A percentile compares a stretch with the other conserved stretches of the same genome.
Conservation (phyloP, 202 grass and related monocot species). For the Hordeum pubiflorum region DNA sequence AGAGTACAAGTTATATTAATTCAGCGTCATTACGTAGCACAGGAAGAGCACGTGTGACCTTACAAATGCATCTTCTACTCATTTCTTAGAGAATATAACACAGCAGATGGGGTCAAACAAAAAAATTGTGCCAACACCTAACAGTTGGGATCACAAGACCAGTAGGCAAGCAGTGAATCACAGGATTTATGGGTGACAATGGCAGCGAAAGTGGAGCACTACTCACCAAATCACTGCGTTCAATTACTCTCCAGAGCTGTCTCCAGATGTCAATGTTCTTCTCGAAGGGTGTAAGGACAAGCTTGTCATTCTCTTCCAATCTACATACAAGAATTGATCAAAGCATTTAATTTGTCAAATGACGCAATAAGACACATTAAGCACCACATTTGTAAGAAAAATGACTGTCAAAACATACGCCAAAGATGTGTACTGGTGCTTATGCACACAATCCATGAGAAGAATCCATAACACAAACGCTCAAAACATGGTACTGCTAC, state of each 20-base stretch:
- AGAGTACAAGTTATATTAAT: not conserved
- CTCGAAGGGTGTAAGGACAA: slow-evolving; percentile 89
- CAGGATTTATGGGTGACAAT: not conserved
- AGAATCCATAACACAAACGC: not conserved
- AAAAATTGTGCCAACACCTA: not conserved
- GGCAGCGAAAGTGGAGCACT: not conserved
- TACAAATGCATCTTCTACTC: not conserved
- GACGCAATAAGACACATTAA: not conserved
- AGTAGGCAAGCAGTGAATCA: not conserved
- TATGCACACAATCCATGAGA: not conserved
- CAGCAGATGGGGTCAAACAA: not conserved
- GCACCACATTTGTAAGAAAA: not conserved
- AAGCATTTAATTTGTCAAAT: not conserved
- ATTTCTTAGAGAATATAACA: not conserved
- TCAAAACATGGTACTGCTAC: not conserved
- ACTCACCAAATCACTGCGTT: slow-evolving; percentile 70
- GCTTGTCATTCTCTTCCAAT: slow-evolving; percentile 83
- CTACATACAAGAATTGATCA: slow-evolving; percentile 27
- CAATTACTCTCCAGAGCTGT: slow-evolving; percentile 92
- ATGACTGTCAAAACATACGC: not conserved
- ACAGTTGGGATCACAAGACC: not conserved
- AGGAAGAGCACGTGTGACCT: not conserved
- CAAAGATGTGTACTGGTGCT: not conserved
- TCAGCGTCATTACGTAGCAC: not conserved
- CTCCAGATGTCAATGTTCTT: slow-evolving; percentile 97